Evolutionary conservation across 2,329 filamentous ascomycete species (phyloP), one percentile per base, ranked within the genome.

Genomic region (Xylariaceae sp.): DNA sequence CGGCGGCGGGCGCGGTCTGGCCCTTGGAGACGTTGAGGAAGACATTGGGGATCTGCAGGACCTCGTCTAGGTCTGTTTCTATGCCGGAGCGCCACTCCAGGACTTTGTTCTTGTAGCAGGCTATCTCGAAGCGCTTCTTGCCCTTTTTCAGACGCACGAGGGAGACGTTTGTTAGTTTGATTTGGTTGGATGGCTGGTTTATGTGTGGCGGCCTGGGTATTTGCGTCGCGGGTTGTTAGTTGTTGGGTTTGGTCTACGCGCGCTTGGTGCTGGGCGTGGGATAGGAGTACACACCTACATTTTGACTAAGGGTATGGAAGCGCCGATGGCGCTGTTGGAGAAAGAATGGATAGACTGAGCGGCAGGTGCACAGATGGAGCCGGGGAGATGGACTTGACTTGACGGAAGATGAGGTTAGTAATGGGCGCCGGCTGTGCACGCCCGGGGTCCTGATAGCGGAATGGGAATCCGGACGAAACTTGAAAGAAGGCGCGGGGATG

Each of bases 61-160:
- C 94, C 72, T 97, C 96, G 80, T 97, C 94, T 60, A 97, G 86
- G 72, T 99, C 90, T 51, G 85, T 95, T 73, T 99, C 94, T 72
- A 94, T 89, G 57, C 92, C 92, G 55, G 87, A 90, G 59, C 92
- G 90, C 83, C 89, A 99, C 76, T 97, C 92, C 49, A 96, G 85
- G 56, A 99, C 89, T 74, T 97, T 99, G 83, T 99, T 99, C 77
- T 97, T 97, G 85, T 99, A 99, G 81, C 94, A 99, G 58, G 94
- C 92, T 63, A 99, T 87, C 73, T 99, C 94, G 76, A 95, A 99
- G 66, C 92, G 89, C 76, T 97, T 97, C 76, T 97, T 97, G 74
- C 89, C 92, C 75, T 96, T 96, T 74, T 95, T 96, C 68, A 97
- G 85, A 60, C 92, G 89, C 59, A 99, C 94, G 57, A 97, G 82